Evolutionary conservation across 306 rosid genomes (phyloP), one percentile per base, ranked within the genome.

Genomic region (Prunus armeniaca): DNA sequence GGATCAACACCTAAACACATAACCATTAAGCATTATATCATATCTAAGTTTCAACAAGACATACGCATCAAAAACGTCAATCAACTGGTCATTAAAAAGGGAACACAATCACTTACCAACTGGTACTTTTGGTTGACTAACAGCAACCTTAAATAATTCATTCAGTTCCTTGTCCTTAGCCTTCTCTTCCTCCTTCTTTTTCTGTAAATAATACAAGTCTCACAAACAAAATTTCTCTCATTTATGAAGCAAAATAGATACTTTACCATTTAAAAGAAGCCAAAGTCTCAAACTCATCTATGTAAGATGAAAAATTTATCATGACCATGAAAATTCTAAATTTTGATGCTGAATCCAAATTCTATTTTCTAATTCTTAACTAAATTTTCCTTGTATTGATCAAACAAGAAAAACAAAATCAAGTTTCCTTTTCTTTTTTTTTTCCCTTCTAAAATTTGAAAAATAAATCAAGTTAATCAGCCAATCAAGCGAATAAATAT

Each of bases 131-230:
- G 98, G 98, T 76, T 93, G 97, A 75, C 88, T 91, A 67, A 93
- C 86, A 73, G 98, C 98, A 49, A 93, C 87, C 88, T 91, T 93
- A 83, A 93, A 93, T 81, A 93, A 73, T 57, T 93, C 98, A 80
- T 87, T 91, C 61, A 91, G 85, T 82, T 93, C 98, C 83, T 91
- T 93, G 84, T 91, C 97, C 77, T 90, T 93, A 1, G 96, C 96
- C 82, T 87, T 89, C 78, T 93, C 98, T 65, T 93, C 98, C 86
- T 93, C 98, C 85, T 91, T 91, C 93, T 93, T 91, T 87, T 91
- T 91, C 98, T 90, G 87, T 73, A 9, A 43, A 10, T 28, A 17
- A 27, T 32, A 10, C 19, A 43, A 34, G 22, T n/a, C 30, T 55
- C 65, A 72, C 24, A 38, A 38, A 56, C 22, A 8, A 20, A 34